These are phyloP conservation scores for Sporothrix pallida DNA, from an alignment of 2,329 filamentous ascomycete species.

Conservation along the genomic window DNA sequence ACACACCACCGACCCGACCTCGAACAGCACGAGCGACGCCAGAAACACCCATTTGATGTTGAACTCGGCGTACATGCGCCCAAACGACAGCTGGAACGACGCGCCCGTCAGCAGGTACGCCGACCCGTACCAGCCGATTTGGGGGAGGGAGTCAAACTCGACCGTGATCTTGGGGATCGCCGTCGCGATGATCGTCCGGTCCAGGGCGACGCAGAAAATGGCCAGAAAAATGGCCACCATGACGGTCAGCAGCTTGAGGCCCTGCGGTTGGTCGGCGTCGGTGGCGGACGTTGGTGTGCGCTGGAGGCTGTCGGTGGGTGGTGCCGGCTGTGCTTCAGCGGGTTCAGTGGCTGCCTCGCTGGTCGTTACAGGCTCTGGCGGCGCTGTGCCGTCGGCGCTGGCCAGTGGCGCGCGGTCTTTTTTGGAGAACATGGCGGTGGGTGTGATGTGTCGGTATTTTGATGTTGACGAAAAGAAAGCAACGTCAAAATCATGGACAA, in stretches of 20 bases:
- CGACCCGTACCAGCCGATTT: constrained; percentile 40
- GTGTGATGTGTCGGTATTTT: neutral
- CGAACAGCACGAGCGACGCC: constrained; percentile 38
- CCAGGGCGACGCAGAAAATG: constrained; percentile 26
- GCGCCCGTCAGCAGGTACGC: constrained; percentile 37
- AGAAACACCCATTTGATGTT: constrained; percentile 35
- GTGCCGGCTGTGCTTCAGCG: neutral
- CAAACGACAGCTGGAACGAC: constrained; percentile 35
- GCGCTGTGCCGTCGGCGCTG: neutral
- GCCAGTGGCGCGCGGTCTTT: neutral
- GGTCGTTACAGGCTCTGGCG: neutral
- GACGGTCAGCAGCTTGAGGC: constrained; percentile 7
- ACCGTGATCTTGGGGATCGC: constrained; percentile 51
- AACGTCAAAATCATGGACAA: neutral
- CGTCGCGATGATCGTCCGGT: constrained; percentile 48
- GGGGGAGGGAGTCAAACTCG: constrained; percentile 49
- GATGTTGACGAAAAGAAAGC: neutral
- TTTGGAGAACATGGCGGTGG: neutral
- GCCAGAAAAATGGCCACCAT: constrained; percentile 21
- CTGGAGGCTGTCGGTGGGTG: neutral
- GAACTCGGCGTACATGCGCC: constrained; percentile 35
- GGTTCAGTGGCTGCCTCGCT: neutral
- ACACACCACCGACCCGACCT: constrained; percentile 13
- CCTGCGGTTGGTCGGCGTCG: neutral
- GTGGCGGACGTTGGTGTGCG: neutral